These are phyloP conservation scores for Talaromyces piceae DNA, from an alignment of 2,329 filamentous ascomycete species.

Conservation along the genomic window DNA sequence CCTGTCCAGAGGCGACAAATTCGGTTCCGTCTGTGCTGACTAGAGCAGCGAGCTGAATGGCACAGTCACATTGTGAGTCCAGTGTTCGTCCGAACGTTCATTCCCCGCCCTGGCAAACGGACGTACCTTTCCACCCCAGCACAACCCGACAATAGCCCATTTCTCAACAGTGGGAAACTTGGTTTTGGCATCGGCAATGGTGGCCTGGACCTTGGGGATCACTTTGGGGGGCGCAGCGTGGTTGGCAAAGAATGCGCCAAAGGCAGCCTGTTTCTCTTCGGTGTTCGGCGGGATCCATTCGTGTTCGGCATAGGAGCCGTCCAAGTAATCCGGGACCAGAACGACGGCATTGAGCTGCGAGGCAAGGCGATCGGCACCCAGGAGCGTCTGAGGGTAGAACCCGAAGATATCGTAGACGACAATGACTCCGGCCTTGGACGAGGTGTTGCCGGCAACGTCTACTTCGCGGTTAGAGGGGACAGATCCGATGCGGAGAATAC, in stretches of 20 bases:
- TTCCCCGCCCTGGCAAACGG: neutral
- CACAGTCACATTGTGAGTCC: neutral
- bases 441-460: slow-evolving; percentile 41
- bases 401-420: slow-evolving; percentile 62
- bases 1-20: slow-evolving; percentile 39
- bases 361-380: slow-evolving; percentile 55
- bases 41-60: slow-evolving; percentile 31
- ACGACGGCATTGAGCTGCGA: slow-evolving; percentile 32
- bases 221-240: slow-evolving; percentile 24
- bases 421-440: slow-evolving; percentile 50
- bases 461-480: neutral
- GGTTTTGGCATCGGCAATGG: slow-evolving; percentile 41
- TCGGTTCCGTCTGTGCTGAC: slow-evolving; percentile 45
- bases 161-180: slow-evolving; percentile 50
- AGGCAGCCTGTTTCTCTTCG: slow-evolving; percentile 54
- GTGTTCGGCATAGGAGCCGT: slow-evolving; percentile 34
- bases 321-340: slow-evolving; percentile 37
- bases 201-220: slow-evolving; percentile 23
- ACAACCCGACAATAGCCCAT: slow-evolving; percentile 58
- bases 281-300: slow-evolving; percentile 55
- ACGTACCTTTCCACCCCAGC: slow-evolving; percentile 65
- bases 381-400: slow-evolving; percentile 57
- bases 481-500: neutral
- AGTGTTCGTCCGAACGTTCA: neutral
- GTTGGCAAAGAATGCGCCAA: slow-evolving; percentile 51